Evolutionary conservation across 495 filamentous ascomycete species (phyloP).

Genomic region (Entonaema liquescens): DNA sequence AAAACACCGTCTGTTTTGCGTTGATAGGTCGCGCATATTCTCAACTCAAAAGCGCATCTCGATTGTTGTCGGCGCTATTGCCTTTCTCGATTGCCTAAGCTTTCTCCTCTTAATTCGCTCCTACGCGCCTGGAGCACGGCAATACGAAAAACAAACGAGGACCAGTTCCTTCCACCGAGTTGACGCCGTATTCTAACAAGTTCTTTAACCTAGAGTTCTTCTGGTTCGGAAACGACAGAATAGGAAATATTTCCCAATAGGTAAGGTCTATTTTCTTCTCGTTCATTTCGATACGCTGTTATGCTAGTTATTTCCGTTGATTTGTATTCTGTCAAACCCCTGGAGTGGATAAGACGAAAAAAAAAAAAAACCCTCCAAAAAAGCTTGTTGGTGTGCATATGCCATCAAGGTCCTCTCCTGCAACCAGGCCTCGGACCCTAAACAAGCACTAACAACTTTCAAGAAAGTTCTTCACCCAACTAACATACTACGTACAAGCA

Average conservation of each 20-base stretch:
- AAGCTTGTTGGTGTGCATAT: constrained; percentile 9
- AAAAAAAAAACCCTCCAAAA: background rate
- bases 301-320: background rate
- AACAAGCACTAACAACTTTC: constrained; percentile 9
- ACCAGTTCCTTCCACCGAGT: background rate
- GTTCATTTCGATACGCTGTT: background rate
- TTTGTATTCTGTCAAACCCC: background rate
- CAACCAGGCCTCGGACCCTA: constrained; percentile 12
- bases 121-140: background rate
- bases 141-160: background rate
- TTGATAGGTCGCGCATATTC: constrained; percentile 1
- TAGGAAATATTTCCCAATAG: constrained; percentile 12
- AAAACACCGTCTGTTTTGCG: background rate
- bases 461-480: constrained; percentile 2
- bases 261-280: constrained; percentile 17
- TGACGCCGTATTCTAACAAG: constrained; percentile 5
- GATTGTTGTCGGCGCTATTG: background rate
- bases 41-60: background rate
- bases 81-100: background rate
- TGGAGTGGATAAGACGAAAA: background rate
- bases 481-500: too few species aligned
- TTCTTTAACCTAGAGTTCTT: background rate
- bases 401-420: constrained; percentile 37
- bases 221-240: constrained; percentile 1
- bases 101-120: background rate